Conservation (phyloP, 2,329 filamentous ascomycete genomes). For the Hypoxylon sp. region DNA sequence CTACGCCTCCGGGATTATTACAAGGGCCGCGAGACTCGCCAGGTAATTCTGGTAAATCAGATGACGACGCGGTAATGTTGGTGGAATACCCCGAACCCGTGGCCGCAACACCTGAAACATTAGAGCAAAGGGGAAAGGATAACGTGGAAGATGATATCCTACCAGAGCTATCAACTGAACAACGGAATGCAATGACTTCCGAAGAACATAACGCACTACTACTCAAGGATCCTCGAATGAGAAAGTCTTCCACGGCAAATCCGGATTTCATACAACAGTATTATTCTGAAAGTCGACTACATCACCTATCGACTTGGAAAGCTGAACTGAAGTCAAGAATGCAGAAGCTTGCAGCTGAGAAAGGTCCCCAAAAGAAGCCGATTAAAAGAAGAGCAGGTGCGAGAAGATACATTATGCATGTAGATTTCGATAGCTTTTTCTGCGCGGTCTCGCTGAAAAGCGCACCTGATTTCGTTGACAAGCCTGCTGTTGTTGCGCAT, state of each 20-base stretch:
- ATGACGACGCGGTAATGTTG: constrained; percentile 29
- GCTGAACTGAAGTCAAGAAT: constrained; percentile 91
- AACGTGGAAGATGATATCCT: constrained; percentile 23
- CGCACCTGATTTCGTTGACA: constrained; percentile 80
- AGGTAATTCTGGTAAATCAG: constrained; percentile 12
- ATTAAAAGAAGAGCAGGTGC: constrained; percentile 71
- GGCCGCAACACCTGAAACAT: neutral
- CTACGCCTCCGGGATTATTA: neutral
- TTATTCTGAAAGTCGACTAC: constrained; percentile 93
- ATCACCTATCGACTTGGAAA: constrained; percentile 98
- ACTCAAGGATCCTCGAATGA: constrained; percentile 85
- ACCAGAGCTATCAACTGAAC: constrained; percentile 30
- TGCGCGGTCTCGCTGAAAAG: constrained; percentile 89
- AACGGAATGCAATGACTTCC: constrained; percentile 73
- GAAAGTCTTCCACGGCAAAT: constrained; percentile 91
- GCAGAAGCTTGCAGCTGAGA: constrained; percentile 83
- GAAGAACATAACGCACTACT: constrained; percentile 93
- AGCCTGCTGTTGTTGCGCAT: constrained; percentile 91
- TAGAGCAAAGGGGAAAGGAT: constrained; percentile 6
- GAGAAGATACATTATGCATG: constrained; percentile 89
- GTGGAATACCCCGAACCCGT: constrained; percentile 24
- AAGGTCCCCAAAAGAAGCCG: constrained; percentile 62
- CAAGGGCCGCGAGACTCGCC: constrained; percentile 16
- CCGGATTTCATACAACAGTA: constrained; percentile 95
- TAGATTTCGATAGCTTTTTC: constrained; percentile 99